A percentile compares a stretch with the other conserved stretches of the same genome.
phyloP scores from a whole-genome alignment of 352 stramenopile species.

The Phytophthora pisi region DNA sequence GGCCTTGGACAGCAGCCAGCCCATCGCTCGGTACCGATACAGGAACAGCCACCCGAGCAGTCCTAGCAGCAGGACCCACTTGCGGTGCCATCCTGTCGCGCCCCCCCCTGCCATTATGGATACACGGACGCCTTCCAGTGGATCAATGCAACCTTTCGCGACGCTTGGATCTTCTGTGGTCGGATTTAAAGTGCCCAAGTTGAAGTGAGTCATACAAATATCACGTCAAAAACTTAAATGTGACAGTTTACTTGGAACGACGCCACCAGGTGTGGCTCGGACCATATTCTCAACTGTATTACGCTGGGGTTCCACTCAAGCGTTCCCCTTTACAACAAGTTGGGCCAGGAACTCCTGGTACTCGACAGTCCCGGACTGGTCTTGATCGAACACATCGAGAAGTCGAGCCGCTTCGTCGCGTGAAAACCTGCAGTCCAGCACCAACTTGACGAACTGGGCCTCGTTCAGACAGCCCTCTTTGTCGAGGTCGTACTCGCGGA shows the following conservation, averaged over 20 bases:
- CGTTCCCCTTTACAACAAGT: slow-evolving; percentile 37
- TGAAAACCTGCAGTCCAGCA: slow-evolving; percentile 41
- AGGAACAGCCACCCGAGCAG: slow-evolving; percentile 56
- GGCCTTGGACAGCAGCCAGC: slow-evolving; percentile 50
- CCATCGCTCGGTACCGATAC: slow-evolving; percentile 61
- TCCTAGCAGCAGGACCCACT: slow-evolving; percentile 57
- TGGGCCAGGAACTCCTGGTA: slow-evolving; percentile 66
- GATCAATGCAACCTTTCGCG: slow-evolving; percentile 32
- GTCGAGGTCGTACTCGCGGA: slow-evolving; percentile 56
- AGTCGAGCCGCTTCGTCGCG: slow-evolving; percentile 37
- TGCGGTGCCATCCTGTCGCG: slow-evolving; percentile 55
- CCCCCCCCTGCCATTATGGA: slow-evolving; percentile 30
- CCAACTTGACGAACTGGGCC: slow-evolving; percentile 54
- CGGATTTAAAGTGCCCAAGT: slow-evolving; percentile 9
- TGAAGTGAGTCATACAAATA: neutral
- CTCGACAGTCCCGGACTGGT: slow-evolving; percentile 57
- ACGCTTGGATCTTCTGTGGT: slow-evolving; percentile 21
- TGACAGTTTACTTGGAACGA: slow-evolving; percentile 21
- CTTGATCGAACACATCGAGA: slow-evolving; percentile 46
- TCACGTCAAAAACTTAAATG: neutral
- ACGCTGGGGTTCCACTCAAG: slow-evolving; percentile 4
- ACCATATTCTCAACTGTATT: neutral
- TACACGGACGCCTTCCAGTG: slow-evolving; percentile 8
- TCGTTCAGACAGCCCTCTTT: slow-evolving; percentile 43
- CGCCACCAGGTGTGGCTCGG: neutral